These are phyloP conservation scores for Capsicum rhomboideum DNA, from an alignment of 257 asterid genomes.

Conservation along the genomic window DNA sequence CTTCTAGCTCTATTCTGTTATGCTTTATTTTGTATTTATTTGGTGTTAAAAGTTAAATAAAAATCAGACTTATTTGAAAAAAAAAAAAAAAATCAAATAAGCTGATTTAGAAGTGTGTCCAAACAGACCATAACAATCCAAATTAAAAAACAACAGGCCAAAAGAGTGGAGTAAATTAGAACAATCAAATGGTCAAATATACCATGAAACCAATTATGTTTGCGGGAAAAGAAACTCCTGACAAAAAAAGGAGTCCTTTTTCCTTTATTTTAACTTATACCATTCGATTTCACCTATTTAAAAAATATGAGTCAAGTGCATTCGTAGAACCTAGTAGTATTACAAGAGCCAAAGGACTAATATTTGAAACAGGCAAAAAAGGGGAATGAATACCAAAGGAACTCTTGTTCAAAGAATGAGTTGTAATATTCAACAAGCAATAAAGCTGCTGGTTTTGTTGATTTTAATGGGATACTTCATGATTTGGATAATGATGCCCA, in stretches of 20 bases:
- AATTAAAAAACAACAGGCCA: no score
- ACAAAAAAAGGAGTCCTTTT: no score
- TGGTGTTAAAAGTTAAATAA: no score
- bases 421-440: conserved; percentile 13
- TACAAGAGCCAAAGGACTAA: no score
- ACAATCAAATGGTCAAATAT: neutral
- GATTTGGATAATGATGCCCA: conserved; percentile 60
- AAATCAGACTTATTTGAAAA: no score
- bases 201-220: neutral
- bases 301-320: neutral
- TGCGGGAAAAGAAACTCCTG: no score
- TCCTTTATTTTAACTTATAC: neutral
- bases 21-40: no score
- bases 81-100: no score
- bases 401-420: conserved; percentile 2
- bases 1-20: no score
- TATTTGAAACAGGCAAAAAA: neutral
- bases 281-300: neutral
- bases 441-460: conserved; percentile 24
- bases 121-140: no score
- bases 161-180: no score
- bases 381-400: neutral
- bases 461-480: conserved; percentile 30
- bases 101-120: no score
- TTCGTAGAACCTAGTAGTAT: neutral